A percentile compares a stretch with the other conserved stretches of the same genome.
Conservation (phyloP, 2,329 filamentous ascomycete genomes). For the Alternaria viburni region DNA sequence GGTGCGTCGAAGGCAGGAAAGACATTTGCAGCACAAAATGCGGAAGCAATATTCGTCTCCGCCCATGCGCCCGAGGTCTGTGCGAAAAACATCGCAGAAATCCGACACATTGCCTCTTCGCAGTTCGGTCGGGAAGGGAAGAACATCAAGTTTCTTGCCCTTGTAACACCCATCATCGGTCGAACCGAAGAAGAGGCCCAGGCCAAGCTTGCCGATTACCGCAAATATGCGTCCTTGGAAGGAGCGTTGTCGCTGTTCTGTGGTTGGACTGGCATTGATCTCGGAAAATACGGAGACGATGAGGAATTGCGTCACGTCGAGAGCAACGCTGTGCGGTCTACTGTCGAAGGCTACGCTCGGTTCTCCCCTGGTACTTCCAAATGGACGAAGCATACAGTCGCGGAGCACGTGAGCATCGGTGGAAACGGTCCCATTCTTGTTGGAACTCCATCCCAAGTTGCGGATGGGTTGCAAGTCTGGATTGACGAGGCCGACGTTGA, state of each 20-base stretch:
- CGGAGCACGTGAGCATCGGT: constrained; percentile 70
- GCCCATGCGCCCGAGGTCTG: constrained; percentile 69
- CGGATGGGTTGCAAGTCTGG: constrained; percentile 72
- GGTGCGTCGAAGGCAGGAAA: constrained; percentile 72
- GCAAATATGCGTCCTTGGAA: constrained; percentile 67
- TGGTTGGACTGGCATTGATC: constrained; percentile 75
- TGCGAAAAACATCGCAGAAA: constrained; percentile 67
- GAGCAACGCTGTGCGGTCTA: constrained; percentile 65
- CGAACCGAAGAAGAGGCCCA: constrained; percentile 70
- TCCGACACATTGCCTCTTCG: constrained; percentile 61
- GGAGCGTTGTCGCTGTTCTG: constrained; percentile 74
- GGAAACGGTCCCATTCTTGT: constrained; percentile 70
- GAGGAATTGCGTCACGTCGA: constrained; percentile 68
- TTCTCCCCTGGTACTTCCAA: constrained; percentile 66
- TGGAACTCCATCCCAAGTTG: constrained; percentile 69
- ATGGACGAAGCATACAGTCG: constrained; percentile 76
- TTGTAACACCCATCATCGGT: constrained; percentile 70
- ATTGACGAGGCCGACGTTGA: constrained; percentile 72
- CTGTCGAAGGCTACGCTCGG: constrained; percentile 62
- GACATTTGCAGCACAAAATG: constrained; percentile 71
- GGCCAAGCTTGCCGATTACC: constrained; percentile 67
- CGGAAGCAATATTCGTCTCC: constrained; percentile 73
- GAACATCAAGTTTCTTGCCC: constrained; percentile 71
- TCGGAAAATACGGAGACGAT: constrained; percentile 66
- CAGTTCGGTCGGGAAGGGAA: constrained; percentile 64